Conservation (phyloP, 495 filamentous ascomycete species). For the Podospora didyma region DNA sequence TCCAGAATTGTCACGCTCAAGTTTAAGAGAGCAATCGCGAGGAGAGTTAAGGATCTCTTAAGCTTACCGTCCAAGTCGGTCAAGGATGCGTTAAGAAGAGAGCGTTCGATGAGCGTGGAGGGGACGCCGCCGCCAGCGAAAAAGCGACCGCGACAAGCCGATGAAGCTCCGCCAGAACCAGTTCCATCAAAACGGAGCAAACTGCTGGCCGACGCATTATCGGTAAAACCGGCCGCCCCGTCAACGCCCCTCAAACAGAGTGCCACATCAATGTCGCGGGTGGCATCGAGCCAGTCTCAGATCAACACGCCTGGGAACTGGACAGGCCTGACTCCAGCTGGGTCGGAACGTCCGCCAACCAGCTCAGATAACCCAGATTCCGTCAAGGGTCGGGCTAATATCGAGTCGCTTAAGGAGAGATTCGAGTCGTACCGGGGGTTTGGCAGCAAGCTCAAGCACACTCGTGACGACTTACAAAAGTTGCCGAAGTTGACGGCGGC, state of each 20-base stretch:
- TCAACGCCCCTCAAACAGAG: conserved; percentile 41
- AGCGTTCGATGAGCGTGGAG: conserved; percentile 38
- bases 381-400: conserved; percentile 11
- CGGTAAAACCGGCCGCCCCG: conserved; percentile 24
- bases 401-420: conserved; percentile 18
- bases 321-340: conserved; percentile 35
- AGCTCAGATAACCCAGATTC: conserved; percentile 22
- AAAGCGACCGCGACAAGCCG: conserved; percentile 40
- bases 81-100: conserved; percentile 36
- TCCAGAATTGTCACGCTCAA: conserved; percentile 32
- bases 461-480: conserved; percentile 37
- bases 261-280: conserved; percentile 43
- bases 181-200: conserved; percentile 31
- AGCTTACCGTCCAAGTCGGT: conserved; percentile 38
- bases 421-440: conserved; percentile 25
- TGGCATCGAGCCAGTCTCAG: conserved; percentile 43
- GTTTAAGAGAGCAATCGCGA: conserved; percentile 37
- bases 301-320: conserved; percentile 36
- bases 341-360: conserved; percentile 32
- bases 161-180: conserved; percentile 22
- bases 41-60: conserved; percentile 39
- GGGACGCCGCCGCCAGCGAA: conserved; percentile 32
- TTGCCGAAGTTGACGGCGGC: conserved; percentile 7
- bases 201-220: conserved; percentile 17
- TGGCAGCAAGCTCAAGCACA: conserved; percentile 41